Conservation (phyloP, 352 stramenopile species). For the Phytopythium sindhum region DNA sequence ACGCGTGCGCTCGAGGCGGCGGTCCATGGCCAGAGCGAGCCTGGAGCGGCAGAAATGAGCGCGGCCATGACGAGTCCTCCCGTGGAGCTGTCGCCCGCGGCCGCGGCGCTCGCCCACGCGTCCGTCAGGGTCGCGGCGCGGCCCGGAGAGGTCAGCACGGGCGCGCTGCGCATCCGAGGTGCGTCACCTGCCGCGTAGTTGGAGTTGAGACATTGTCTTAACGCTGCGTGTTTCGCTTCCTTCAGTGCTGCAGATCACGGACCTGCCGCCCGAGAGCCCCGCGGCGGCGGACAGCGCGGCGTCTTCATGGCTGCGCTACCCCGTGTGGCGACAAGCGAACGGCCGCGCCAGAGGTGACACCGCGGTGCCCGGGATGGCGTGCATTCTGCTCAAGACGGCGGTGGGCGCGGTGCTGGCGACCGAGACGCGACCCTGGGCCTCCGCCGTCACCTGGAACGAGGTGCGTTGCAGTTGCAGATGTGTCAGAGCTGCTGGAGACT, state of each 20-base stretch:
- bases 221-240: too few species aligned
- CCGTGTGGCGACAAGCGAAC: conserved; percentile 15
- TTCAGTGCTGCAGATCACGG: conserved; percentile 51
- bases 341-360: conserved; percentile 23
- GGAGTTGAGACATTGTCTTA: too few species aligned
- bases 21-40: conserved; percentile 4
- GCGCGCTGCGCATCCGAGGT: conserved; percentile 60
- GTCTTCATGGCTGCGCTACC: conserved; percentile 57
- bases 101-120: conserved; percentile 43
- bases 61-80: conserved; percentile 14
- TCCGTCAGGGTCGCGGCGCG: conserved; percentile 45
- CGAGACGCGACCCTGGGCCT: conserved; percentile 32
- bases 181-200: neutral
- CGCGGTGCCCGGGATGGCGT: conserved; percentile 33
- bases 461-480: conserved; percentile 11
- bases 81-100: conserved; percentile 39
- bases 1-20: conserved; percentile 1
- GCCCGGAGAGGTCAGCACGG: conserved; percentile 39
- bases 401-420: conserved; percentile 34
- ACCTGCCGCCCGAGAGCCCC: conserved; percentile 33
- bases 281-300: conserved; percentile 16
- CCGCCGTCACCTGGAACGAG: conserved; percentile 52
- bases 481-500: neutral
- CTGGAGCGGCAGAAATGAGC: conserved; percentile 13
- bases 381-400: conserved; percentile 38